phyloP scores from a whole-genome alignment of 441 rosid genomes.

The Manihot esculenta region DNA sequence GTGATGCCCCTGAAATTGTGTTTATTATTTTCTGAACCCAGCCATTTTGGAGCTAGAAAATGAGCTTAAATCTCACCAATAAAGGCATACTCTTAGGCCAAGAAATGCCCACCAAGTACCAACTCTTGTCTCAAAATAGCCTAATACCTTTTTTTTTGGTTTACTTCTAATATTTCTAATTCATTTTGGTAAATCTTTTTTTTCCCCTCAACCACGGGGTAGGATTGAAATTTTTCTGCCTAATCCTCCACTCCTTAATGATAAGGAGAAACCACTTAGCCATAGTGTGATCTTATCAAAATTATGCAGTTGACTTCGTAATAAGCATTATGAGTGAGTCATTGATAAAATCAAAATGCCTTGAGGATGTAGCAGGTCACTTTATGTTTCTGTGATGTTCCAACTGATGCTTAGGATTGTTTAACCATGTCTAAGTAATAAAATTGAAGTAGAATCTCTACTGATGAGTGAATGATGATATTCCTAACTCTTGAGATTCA shows the following conservation, averaged over 20 bases:
- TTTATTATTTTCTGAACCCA: background rate
- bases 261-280: background rate
- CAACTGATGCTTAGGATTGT: background rate
- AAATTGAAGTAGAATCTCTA: background rate
- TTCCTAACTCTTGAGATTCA: too few relatives aligned
- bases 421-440: background rate
- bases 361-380: too few relatives aligned
- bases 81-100: too few relatives aligned
- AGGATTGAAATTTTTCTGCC: background rate
- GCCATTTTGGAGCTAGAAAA: background rate
- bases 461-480: background rate
- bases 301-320: background rate
- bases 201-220: too few relatives aligned
- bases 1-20: background rate
- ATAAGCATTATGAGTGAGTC: background rate
- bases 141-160: too few relatives aligned
- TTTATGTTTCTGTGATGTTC: too few relatives aligned
- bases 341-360: too few relatives aligned
- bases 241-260: background rate
- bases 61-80: background rate
- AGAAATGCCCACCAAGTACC: too few relatives aligned
- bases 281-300: background rate
- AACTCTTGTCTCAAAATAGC: too few relatives aligned
- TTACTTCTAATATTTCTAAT: too few relatives aligned
- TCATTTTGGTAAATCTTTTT: too few relatives aligned